Base-by-base conservation (phyloP, 345 rosid species). In the Excoecaria cochinchinensis region DNA sequence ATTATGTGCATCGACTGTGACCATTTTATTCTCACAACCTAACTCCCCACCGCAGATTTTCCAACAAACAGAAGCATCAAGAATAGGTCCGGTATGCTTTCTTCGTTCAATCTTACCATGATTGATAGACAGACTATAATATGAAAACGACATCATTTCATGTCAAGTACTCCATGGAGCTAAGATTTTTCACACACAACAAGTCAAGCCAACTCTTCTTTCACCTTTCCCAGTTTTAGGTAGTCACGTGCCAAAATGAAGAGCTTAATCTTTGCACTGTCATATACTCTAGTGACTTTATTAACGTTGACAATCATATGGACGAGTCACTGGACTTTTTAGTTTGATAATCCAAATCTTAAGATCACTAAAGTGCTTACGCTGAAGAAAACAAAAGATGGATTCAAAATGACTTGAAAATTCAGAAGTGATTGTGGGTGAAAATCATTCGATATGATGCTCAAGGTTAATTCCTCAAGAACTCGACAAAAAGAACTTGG, bases 41-140 rank as follows among this genome's bases (percentile, higher is more conserved):
- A 46, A 47, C 12, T 75, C 72, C 72, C 56, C 31, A 44, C 58
- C 67, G 57, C 56, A 56, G 47, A 67, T 46, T 75, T 74, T 58
- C 44, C 25, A 70, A 57, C 67, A 40, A 25, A 52, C 4, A 53
- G 47, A 39, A 56, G 62, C 53, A 74, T 64, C 67, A 58, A 5
- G 47, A 47, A 24, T 1, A 67, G 67, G 17, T 55, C 73, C 58
- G 21, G 3, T 22, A 24, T 38, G 10, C 40, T n/a, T 3, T 42
- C n/a, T 3, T 42, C n/a, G 3, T 57, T 56, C 56, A 47, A 62
- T 61, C 31, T 47, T 73, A 47, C 59, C 46, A 48, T 47, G 69
- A 48, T 17, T 39, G 46, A 31, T 22, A 16, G 46, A 51, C 9
- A 3, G 16, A 44, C 48, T 13, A 15, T 50, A 15, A 16, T 51